phyloP scores from a whole-genome alignment of 306 rosid species.

The Cicer judaicum region DNA sequence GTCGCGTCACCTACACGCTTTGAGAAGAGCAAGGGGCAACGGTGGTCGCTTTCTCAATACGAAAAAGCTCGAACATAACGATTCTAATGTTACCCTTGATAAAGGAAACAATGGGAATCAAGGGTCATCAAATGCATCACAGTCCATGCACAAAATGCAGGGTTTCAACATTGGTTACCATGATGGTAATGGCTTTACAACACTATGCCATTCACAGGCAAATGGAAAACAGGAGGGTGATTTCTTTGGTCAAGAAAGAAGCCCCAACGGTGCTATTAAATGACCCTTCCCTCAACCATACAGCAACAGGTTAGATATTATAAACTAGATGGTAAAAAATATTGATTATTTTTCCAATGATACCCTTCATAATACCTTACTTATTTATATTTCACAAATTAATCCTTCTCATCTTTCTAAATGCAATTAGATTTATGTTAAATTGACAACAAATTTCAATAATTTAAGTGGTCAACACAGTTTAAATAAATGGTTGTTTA shows the following conservation, averaged over 20 bases:
- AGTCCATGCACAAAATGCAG: conserved; percentile 45
- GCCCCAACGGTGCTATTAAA: conserved; percentile 58
- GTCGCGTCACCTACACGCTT: conserved; percentile 84
- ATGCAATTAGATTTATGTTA: too few relatives aligned
- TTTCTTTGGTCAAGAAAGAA: conserved; percentile 54
- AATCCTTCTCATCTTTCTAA: background rate
- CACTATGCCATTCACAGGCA: conserved; percentile 51
- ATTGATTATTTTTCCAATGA: background rate
- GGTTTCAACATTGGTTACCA: conserved; percentile 44
- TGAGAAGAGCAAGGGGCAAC: conserved; percentile 88
- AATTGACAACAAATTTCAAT: too few relatives aligned
- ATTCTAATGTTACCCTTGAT: conserved; percentile 43
- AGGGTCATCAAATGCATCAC: conserved; percentile 43
- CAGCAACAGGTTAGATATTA: conserved; percentile 39
- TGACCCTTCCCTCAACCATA: conserved; percentile 41
- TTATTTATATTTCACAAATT: background rate
- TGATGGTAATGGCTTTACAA: conserved; percentile 45
- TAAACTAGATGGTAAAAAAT: background rate
- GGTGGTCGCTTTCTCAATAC: conserved; percentile 91
- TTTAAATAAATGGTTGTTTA: too few relatives aligned
- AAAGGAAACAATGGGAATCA: conserved; percentile 47
- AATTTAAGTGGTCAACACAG: too few relatives aligned
- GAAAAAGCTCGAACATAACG: conserved; percentile 56
- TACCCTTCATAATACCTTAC: background rate
- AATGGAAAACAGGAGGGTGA: conserved; percentile 48